Evolutionary conservation across 176 grass and related monocot species (phyloP).

Genomic region (Carex parvula): DNA sequence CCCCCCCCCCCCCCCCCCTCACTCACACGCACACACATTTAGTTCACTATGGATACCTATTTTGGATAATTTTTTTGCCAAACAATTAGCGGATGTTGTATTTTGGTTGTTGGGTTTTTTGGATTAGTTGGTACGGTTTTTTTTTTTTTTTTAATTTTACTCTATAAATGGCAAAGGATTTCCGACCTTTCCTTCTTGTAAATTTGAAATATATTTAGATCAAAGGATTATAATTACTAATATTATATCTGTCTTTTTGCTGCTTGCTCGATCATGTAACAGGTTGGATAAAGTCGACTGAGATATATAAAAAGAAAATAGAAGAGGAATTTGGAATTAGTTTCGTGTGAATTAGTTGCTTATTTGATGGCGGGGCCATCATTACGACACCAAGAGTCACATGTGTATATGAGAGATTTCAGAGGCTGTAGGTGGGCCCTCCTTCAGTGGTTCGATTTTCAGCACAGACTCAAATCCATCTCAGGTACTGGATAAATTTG

Average conservation of each 20-base stretch:
- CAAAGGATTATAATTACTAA: background rate
- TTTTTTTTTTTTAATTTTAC: background rate
- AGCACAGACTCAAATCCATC: slow-evolving; percentile 25
- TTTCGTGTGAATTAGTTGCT: background rate
- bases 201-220: background rate
- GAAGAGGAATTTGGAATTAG: background rate
- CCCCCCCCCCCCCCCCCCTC: background rate
- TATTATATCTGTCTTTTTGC: background rate
- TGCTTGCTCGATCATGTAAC: background rate
- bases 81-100: background rate
- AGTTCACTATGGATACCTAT: slow-evolving; percentile 7
- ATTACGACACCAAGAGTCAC: slow-evolving; percentile 53
- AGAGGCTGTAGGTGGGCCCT: slow-evolving; percentile 51
- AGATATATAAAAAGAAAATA: slow-evolving; percentile 11
- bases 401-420: slow-evolving; percentile 53
- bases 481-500: background rate
- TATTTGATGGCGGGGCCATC: slow-evolving; percentile 30
- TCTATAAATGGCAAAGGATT: slow-evolving; percentile 10
- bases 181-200: background rate
- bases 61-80: background rate
- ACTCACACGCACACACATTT: background rate
- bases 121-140: background rate
- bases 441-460: slow-evolving; percentile 71
- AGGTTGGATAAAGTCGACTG: background rate
- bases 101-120: background rate